Evolutionary conservation across 345 rosid genomes (phyloP).

Genomic region (Fremontodendron californicum): DNA sequence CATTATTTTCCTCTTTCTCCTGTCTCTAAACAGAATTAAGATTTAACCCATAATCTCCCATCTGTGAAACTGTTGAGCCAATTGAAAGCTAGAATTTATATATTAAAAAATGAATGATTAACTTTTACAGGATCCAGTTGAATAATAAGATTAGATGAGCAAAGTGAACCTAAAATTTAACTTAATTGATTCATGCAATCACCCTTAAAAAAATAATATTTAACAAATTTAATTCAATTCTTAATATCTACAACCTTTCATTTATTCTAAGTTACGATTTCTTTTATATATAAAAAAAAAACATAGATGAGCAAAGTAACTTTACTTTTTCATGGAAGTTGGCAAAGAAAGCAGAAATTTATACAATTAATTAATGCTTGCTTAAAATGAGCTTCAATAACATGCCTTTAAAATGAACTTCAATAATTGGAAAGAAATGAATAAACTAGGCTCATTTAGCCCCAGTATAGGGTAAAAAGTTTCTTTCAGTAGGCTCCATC

Average conservation of each 20-base stretch:
- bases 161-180: too few species aligned
- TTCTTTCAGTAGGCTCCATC: background rate
- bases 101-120: background rate
- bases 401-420: background rate
- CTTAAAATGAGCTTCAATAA: conserved; percentile 1
- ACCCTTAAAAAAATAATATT: too few species aligned
- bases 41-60: too few species aligned
- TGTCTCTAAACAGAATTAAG: too few species aligned
- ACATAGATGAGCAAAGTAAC: too few species aligned
- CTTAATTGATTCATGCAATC: too few species aligned
- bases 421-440: background rate
- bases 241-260: too few species aligned
- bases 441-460: background rate
- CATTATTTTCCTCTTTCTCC: too few species aligned
- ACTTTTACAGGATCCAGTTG: background rate
- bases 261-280: too few species aligned
- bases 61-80: background rate
- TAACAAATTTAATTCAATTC: too few species aligned
- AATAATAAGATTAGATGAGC: background rate
- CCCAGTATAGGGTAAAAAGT: background rate
- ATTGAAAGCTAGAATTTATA: background rate
- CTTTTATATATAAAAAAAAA: too few species aligned
- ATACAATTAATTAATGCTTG: background rate
- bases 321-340: background rate
- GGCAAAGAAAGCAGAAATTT: background rate